Evolutionary conservation across 1,284 basidiomycete species (phyloP), one percentile per base, ranked within the genome.

Genomic region (Sanguinoderma infundibulare): DNA sequence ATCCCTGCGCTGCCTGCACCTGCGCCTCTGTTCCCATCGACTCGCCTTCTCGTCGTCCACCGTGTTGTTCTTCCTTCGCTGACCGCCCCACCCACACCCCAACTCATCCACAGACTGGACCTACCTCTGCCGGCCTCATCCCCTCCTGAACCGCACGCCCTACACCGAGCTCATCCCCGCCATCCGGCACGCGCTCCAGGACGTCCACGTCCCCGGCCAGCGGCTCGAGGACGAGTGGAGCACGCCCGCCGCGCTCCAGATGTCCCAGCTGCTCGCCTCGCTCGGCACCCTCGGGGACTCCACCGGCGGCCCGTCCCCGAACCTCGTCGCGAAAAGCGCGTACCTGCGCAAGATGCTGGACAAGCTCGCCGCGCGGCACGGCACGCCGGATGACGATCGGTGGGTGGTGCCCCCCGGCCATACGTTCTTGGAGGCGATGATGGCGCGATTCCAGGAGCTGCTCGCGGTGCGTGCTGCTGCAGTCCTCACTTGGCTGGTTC

Each of bases 101-200:
- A 1, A 7, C 24, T 1, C 12, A n/a, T 9, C 8, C 26, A 20
- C 39, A 84, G 82, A 78, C 24, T 84, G 82, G 82, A 74, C 79
- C 34, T 84, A 84, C 58, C 63, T 79, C 30, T 76, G 80, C 55
- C 71, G 63, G 9, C 78, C 78, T 8, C 74, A 69, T 0, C 66
- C 77, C 8, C 71, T 75, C 39, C 57, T 82, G 1, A 79, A 80
- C 64, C 72, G 72, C 9, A 80, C 81, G 80, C 77, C 81, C 2
- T 81, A 79, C 62, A 60, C 74, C 3, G 67, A 75, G 14, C 71
- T 84, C 49, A 73, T 84, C 32, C 66, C 67, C 24, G 3, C 28
- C 24, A 51, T 70, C 3, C 67, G 69, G 5, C 28, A 52, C 4
- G 55, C 60, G 3, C 56, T 70, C 22, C 30, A 26, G 24, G 35